A percentile compares a stretch with the other conserved stretches of the same genome.
phyloP scores from a whole-genome alignment of 1,284 basidiomycete genomes.

The Marasmius oreades region DNA sequence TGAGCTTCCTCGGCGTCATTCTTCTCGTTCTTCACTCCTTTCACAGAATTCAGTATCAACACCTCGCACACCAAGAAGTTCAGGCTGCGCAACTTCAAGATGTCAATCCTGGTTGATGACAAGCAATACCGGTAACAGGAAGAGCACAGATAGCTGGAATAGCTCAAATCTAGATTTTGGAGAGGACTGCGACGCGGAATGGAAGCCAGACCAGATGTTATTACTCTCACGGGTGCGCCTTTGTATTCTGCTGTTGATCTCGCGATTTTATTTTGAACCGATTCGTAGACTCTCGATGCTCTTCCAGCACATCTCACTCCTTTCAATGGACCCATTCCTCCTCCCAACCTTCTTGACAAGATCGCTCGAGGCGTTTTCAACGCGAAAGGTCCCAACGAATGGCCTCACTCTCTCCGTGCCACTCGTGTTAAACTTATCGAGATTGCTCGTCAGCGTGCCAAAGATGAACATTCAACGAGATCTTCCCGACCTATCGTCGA shows the following conservation, averaged over 20 bases:
- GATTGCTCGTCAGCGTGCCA: constrained; percentile 58
- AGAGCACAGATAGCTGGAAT: constrained; percentile 79
- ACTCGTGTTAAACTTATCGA: constrained; percentile 79
- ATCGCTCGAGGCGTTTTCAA: constrained; percentile 69
- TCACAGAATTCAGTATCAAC: constrained; percentile 34
- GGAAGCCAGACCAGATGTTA: constrained; percentile 68
- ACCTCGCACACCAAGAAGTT: constrained; percentile 46
- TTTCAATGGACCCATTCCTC: constrained; percentile 75
- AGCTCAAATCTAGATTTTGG: constrained; percentile 62
- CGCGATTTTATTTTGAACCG: constrained; percentile 9
- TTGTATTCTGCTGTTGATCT: constrained; percentile 10
- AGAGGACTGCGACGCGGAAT: constrained; percentile 64
- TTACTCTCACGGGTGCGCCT: constrained; percentile 60
- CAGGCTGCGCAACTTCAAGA: constrained; percentile 35
- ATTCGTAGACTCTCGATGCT: constrained; percentile 69
- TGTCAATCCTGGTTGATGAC: constrained; percentile 47
- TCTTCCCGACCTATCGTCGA: constrained; percentile 32
- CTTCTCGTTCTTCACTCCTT: constrained; percentile 38
- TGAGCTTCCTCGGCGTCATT: constrained; percentile 38
- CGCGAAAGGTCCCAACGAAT: constrained; percentile 69
- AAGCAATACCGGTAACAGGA: constrained; percentile 45
- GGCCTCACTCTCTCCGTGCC: constrained; percentile 75
- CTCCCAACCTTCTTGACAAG: constrained; percentile 79
- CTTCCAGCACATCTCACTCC: constrained; percentile 80
- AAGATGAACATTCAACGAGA: constrained; percentile 42